phyloP scores from a whole-genome alignment of 2,329 filamentous ascomycete species.

The Neofusicoccum umdonicola region DNA sequence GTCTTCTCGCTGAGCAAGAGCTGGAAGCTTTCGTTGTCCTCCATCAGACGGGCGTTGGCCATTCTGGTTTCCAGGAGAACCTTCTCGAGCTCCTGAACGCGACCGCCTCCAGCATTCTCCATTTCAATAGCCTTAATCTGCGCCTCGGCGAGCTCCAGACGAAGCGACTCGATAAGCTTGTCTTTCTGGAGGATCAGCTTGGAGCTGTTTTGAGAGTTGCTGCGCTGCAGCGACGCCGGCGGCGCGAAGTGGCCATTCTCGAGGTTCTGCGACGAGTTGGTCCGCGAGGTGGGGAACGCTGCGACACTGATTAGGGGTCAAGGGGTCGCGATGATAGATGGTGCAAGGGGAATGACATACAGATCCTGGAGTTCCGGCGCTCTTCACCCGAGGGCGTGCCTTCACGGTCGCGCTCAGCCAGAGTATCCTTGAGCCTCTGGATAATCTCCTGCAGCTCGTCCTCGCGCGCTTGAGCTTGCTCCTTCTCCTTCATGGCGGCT shows the following conservation, averaged over 20 bases:
- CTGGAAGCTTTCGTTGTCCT: conserved; percentile 98
- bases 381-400: conserved; percentile 43
- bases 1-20: conserved; percentile 92
- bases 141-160: conserved; percentile 87
- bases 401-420: conserved; percentile 68
- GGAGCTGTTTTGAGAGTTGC: conserved; percentile 84
- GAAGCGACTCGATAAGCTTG: conserved; percentile 87
- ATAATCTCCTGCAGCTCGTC: conserved; percentile 90
- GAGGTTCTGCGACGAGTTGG: conserved; percentile 60
- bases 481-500: conserved; percentile 86
- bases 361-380: conserved; percentile 13
- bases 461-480: conserved; percentile 77
- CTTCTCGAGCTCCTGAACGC: conserved; percentile 85
- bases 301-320: conserved; percentile 11
- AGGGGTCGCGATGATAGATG: neutral
- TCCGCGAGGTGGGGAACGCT: conserved; percentile 37
- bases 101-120: conserved; percentile 86
- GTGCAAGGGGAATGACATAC: neutral
- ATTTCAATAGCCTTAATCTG: conserved; percentile 95
- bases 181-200: conserved; percentile 93
- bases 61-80: conserved; percentile 88
- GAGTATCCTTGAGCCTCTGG: conserved; percentile 83
- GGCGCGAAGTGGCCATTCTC: conserved; percentile 83
- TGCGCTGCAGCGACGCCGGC: conserved; percentile 77
- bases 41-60: conserved; percentile 93